Percentiles rank a stretch among this genome's conserved stretches.
These are phyloP conservation scores for Syncephalastrum racemosum DNA, from an alignment of 371 early-diverging fungal species.

Conservation along the genomic window DNA sequence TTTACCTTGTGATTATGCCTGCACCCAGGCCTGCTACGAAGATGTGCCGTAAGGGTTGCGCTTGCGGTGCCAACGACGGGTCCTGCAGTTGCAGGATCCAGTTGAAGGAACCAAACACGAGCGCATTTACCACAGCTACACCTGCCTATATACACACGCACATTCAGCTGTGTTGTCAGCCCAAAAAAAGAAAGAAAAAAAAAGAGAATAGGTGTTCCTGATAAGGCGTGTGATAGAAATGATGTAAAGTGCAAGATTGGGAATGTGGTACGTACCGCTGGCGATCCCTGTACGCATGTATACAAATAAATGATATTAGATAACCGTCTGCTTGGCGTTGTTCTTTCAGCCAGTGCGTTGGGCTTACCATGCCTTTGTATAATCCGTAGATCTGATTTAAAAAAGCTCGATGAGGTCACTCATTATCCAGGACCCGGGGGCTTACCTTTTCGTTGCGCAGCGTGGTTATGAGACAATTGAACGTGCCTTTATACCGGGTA, in stretches of 20 bases:
- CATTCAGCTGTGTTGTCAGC: neutral
- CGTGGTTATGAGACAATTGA: slow-evolving; percentile 60
- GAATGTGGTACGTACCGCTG: slow-evolving; percentile 39
- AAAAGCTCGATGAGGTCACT: neutral
- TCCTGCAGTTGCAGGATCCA: slow-evolving; percentile 53
- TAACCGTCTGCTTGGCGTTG: neutral
- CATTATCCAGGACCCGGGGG: neutral
- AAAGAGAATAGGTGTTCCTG: neutral
- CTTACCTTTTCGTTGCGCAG: slow-evolving; percentile 62
- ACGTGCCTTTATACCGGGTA: slow-evolving; percentile 58
- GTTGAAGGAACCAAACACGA: slow-evolving; percentile 69
- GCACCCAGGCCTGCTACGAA: slow-evolving; percentile 66
- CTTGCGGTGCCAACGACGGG: slow-evolving; percentile 16
- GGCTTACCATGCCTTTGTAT: slow-evolving; percentile 67
- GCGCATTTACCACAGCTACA: slow-evolving; percentile 64
- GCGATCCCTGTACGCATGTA: slow-evolving; percentile 39
- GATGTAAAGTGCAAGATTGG: neutral
- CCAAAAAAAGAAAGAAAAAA: slow-evolving; percentile 6
- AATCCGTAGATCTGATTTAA: slow-evolving; percentile 56
- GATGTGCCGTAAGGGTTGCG: slow-evolving; percentile 46
- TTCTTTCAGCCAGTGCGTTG: neutral
- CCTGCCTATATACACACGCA: slow-evolving; percentile 46
- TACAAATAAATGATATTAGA: neutral
- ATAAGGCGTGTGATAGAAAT: neutral
- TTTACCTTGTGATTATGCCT: slow-evolving; percentile 62